phyloP scores from a whole-genome alignment of 225 moss, liverwort and hornwort species.

The Bryoerythrophyllum caledonicum region DNA sequence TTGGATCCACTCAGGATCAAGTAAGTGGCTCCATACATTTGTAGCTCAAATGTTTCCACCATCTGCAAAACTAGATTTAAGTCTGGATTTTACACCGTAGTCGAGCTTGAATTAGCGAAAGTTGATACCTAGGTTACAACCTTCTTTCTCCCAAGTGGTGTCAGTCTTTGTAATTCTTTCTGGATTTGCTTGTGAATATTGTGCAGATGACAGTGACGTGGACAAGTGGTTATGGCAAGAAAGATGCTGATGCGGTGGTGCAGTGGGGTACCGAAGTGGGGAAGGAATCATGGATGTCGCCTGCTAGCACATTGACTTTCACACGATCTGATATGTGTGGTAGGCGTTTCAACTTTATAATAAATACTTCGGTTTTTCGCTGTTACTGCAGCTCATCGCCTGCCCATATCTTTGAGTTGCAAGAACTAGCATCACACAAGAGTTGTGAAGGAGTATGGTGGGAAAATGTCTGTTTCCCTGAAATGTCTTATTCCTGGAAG shows the following conservation, averaged over 20 bases:
- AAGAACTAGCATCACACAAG: conserved; percentile 2
- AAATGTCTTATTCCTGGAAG: background rate
- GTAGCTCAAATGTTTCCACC: background rate
- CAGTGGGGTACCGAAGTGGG: conserved; percentile 69
- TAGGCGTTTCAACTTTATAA: conserved; percentile 26
- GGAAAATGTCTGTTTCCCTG: background rate
- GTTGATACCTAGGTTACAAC: background rate
- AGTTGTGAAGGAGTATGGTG: background rate
- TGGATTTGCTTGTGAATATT: conserved; percentile 22
- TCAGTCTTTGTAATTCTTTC: background rate
- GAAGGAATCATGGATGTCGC: conserved; percentile 37
- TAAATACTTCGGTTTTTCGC: conserved; percentile 3
- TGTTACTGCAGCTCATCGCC: conserved; percentile 2
- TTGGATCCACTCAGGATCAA: conserved; percentile 50
- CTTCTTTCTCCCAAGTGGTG: background rate
- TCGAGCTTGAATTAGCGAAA: background rate
- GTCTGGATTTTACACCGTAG: background rate
- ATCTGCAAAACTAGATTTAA: conserved; percentile 6
- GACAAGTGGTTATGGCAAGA: conserved; percentile 82
- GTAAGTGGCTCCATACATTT: conserved; percentile 32
- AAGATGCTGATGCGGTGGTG: conserved; percentile 69
- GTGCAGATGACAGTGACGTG: conserved; percentile 86
- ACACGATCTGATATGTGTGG: conserved; percentile 82
- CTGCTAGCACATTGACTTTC: conserved; percentile 77
- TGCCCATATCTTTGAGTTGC: background rate